Conservation (phyloP, 1,139 yeast species). For the Blastobotrys niveus region DNA sequence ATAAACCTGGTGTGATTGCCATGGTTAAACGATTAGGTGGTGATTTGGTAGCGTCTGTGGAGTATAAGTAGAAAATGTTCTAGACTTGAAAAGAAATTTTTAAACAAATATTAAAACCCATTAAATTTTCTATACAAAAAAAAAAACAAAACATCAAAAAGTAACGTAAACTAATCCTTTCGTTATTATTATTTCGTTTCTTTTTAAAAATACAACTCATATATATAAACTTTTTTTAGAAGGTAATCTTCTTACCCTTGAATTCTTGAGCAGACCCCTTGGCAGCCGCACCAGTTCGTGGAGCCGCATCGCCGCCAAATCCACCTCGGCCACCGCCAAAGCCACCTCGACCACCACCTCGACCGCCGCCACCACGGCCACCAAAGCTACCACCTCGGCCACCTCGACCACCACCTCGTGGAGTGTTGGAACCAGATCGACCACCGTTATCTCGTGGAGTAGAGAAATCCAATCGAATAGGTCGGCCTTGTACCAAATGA, state of each 20-base stretch:
- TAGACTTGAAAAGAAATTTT: background rate
- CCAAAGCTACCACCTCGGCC: constrained; percentile 33
- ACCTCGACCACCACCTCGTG: constrained; percentile 43
- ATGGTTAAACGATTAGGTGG: constrained; percentile 77
- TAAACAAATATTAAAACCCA: background rate
- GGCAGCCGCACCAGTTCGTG: constrained; percentile 31
- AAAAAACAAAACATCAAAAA: background rate
- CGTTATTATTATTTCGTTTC: background rate
- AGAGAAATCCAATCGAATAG: constrained; percentile 91
- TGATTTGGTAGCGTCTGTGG: constrained; percentile 39
- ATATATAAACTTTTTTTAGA: too few species aligned
- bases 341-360: constrained; percentile 31
- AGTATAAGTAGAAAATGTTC: background rate
- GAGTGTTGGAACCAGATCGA: constrained; percentile 41
- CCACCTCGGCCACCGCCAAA: constrained; percentile 21
- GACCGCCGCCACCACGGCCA: constrained; percentile 33
- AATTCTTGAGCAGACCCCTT: constrained; percentile 28
- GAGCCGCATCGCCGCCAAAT: constrained; percentile 21
- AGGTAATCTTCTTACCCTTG: constrained; percentile 37
- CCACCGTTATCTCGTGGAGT: constrained; percentile 67
- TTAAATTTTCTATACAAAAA: background rate
- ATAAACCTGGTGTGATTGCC: constrained; percentile 65
- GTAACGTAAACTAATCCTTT: background rate
- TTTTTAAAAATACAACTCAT: too few species aligned
- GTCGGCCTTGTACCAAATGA: constrained; percentile 82